A percentile compares a stretch with the other conserved stretches of the same genome.
These are phyloP conservation scores for Meira nashicola DNA, from an alignment of 1,284 basidiomycete genomes.

Conservation along the genomic window DNA sequence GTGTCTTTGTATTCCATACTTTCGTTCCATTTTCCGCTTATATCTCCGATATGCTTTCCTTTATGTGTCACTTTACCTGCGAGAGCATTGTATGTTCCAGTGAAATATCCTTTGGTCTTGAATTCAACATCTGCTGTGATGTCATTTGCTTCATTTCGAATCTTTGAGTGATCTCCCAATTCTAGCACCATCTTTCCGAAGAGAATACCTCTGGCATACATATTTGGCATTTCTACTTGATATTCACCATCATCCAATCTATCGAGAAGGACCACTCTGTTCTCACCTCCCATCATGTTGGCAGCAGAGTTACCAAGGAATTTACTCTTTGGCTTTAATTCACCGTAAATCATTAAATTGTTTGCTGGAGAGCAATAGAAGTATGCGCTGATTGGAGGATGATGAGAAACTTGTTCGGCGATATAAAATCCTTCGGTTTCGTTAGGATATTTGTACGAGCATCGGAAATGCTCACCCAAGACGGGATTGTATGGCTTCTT, in stretches of 20 bases:
- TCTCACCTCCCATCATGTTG: conserved; percentile 82
- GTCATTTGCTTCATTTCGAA: conserved; percentile 73
- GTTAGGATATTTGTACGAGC: conserved; percentile 86
- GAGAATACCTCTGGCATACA: conserved; percentile 87
- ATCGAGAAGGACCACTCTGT: conserved; percentile 54
- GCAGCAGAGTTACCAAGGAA: conserved; percentile 76
- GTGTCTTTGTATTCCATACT: conserved; percentile 77
- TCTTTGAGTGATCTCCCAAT: conserved; percentile 83
- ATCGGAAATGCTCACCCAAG: conserved; percentile 95
- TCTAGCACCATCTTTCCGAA: conserved; percentile 98
- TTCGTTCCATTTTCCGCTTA: conserved; percentile 86
- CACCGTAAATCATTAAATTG: conserved; percentile 72
- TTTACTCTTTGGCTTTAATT: conserved; percentile 88
- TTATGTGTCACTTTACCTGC: conserved; percentile 71
- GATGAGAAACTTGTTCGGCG: conserved; percentile 93
- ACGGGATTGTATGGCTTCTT: conserved; percentile 99
- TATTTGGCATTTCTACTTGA: conserved; percentile 51
- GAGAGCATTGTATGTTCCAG: conserved; percentile 89
- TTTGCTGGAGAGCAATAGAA: conserved; percentile 94
- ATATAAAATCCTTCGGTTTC: conserved; percentile 92
- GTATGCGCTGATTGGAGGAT: conserved; percentile 93
- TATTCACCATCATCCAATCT: conserved; percentile 46
- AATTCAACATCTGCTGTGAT: conserved; percentile 84
- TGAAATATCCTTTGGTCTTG: conserved; percentile 99
- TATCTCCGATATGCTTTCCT: conserved; percentile 72